Evolutionary conservation across 169 alveolate species (phyloP), one percentile per base, ranked within the genome.

Genomic region (Plasmodium falciparum): DNA sequence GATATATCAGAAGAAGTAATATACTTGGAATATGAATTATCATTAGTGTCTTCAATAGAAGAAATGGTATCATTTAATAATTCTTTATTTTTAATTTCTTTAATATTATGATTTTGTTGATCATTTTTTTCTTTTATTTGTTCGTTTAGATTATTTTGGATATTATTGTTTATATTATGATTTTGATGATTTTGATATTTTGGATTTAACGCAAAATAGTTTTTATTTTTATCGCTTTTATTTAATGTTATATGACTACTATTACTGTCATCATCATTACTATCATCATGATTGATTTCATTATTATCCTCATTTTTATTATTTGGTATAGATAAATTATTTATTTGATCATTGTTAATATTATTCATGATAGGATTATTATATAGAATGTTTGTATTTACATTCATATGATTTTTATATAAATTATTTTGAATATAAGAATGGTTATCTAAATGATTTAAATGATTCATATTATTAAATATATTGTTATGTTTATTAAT

Each of bases 381-480:
- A 63, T 13, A 22, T 22, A 13, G 8, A 8, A 20, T 26, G 7
- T 24, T 63, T 22, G 29, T 17, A 39, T 67, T 56, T 56, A 15
- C 45, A 50, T 71, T 71, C 13, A 15, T 71, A 12, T 61, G 58
- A 24, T n/a, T 52, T 65, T 26, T 66, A 59, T 20, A 69, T n/a
- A 22, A 52, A 62, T 75, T 45, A 62, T 75, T 65, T 13, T 50
- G 33, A 2, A 45, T 49, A 22, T 15, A 71, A 22, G 49, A 20
- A 13, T 49, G 26, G 11, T 17, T 33, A 45, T 24, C 22, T 47
- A 54, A 9, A 29, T 17, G 50, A 49, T 54, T 75, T 29, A 39
- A 11, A 29, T 62, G 39, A 69, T 67, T 45, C 39, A n/a, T 63
- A n/a, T 62, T 26, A 33, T 33, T 39, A 62, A 43, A 17, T 33